A percentile compares a stretch with the other conserved stretches of the same genome.
Evolutionary conservation across 495 filamentous ascomycete species (phyloP).

Genomic region (Penicillium dipodomyicola): DNA sequence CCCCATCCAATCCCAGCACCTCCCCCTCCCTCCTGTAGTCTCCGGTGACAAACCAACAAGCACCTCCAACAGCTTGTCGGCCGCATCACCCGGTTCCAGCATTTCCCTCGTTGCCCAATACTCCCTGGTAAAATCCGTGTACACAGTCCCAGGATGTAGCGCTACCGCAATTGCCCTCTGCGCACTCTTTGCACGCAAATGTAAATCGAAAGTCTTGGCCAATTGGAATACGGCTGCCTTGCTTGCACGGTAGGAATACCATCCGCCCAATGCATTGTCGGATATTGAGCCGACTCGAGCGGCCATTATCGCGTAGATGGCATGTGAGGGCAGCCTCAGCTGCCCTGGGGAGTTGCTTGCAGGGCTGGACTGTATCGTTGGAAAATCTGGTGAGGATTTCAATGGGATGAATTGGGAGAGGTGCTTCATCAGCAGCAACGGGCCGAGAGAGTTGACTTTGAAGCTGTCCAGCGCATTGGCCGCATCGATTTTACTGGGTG

Average conservation of each 20-base stretch:
- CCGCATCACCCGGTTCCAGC: constrained; percentile 60
- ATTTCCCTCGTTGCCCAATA: constrained; percentile 66
- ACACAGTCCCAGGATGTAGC: constrained; percentile 83
- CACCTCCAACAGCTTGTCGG: constrained; percentile 56
- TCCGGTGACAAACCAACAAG: constrained; percentile 36
- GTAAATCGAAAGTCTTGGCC: constrained; percentile 70
- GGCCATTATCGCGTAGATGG: constrained; percentile 67
- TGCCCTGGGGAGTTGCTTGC: background rate
- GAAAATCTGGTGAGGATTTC: constrained; percentile 36
- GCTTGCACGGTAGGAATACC: constrained; percentile 72
- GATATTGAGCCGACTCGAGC: constrained; percentile 72
- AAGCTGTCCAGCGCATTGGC: constrained; percentile 58
- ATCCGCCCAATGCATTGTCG: constrained; percentile 69
- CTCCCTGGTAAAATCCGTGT: constrained; percentile 67
- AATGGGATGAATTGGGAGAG: constrained; percentile 65
- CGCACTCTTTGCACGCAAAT: constrained; percentile 52
- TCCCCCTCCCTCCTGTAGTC: constrained; percentile 53
- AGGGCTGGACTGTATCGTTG: background rate
- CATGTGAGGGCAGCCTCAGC: constrained; percentile 39
- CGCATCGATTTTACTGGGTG: constrained; percentile 59
- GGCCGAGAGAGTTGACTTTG: constrained; percentile 68
- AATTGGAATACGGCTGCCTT: constrained; percentile 72
- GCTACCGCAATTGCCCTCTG: constrained; percentile 62
- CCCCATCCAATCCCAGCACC: constrained; percentile 77
- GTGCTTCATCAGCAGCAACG: constrained; percentile 72